A percentile compares a stretch with the other conserved stretches of the same genome.
Conservation (phyloP, 108 stramenopile genomes). For the Nitzschia sp. region DNA sequence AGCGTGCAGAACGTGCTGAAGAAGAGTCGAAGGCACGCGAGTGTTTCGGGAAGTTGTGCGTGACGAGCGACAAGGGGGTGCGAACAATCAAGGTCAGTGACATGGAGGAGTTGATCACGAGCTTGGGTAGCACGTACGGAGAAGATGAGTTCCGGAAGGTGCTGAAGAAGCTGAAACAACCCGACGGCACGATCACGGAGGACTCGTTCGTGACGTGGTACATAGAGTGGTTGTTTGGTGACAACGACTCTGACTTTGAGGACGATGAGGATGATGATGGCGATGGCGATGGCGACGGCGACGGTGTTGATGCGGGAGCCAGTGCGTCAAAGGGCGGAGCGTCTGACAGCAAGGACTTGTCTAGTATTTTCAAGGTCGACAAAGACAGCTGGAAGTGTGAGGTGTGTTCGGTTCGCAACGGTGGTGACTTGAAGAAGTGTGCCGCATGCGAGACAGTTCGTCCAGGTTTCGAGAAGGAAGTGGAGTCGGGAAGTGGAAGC, state of each 20-base stretch:
- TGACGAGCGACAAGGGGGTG: constrained; percentile 23
- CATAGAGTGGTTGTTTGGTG: constrained; percentile 82
- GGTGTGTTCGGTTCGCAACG: constrained; percentile 75
- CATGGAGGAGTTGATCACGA: constrained; percentile 72
- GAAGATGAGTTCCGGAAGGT: constrained; percentile 79
- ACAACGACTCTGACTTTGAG: constrained; percentile 32
- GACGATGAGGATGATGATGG: constrained; percentile 59
- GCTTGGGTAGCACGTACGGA: constrained; percentile 83
- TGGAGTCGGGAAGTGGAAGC: background rate
- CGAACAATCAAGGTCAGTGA: constrained; percentile 37
- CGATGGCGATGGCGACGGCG: no score
- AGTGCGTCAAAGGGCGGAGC: constrained; percentile 18
- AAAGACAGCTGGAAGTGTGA: constrained; percentile 86
- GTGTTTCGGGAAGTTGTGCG: constrained; percentile 38
- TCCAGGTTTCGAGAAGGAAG: constrained; percentile 50
- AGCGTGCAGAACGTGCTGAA: constrained; percentile 60
- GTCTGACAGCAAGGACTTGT: constrained; percentile 36
- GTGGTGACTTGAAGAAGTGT: constrained; percentile 47
- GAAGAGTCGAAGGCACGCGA: constrained; percentile 56
- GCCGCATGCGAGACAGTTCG: constrained; percentile 76
- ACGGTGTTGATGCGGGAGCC: constrained; percentile 28
- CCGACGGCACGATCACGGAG: constrained; percentile 27
- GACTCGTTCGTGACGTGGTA: constrained; percentile 82
- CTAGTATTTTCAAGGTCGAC: constrained; percentile 47
- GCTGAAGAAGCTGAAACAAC: constrained; percentile 52